phyloP scores from a whole-genome alignment of 768 basidiomycete species.

The Dendrothele bispora region DNA sequence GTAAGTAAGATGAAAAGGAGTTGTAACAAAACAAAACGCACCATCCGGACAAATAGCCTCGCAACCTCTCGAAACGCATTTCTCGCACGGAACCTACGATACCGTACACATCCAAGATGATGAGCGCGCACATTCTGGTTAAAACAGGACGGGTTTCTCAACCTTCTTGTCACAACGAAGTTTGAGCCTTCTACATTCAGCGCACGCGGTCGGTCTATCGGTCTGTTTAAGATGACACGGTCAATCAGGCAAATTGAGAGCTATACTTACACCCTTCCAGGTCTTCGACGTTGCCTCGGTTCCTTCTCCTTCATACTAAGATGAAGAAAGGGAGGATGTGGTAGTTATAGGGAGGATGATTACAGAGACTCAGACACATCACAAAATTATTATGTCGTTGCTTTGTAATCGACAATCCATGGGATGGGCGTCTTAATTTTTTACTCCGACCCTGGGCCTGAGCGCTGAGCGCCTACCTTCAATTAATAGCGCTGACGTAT shows the following conservation, averaged over 20 bases:
- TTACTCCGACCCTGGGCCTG: too few species aligned
- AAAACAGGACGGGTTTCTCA: too few species aligned
- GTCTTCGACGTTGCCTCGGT: conserved; percentile 36
- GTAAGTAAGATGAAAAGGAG: neutral
- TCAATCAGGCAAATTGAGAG: conserved; percentile 36
- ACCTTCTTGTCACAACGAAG: conserved; percentile 67
- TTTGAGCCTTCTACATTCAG: conserved; percentile 59
- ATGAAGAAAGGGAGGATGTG: too few species aligned
- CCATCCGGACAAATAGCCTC: conserved; percentile 78
- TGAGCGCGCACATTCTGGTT: conserved; percentile 17
- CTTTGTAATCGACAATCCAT: too few species aligned
- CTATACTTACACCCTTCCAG: conserved; percentile 46
- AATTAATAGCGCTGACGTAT: too few species aligned
- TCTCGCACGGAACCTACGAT: conserved; percentile 72
- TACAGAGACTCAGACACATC: too few species aligned
- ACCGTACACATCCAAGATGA: neutral
- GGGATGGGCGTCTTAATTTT: too few species aligned
- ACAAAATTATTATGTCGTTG: too few species aligned
- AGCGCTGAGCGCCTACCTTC: too few species aligned
- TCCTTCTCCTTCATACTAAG: conserved; percentile 12
- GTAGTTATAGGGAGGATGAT: too few species aligned
- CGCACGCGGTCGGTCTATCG: conserved; percentile 47
- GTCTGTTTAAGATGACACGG: conserved; percentile 13
- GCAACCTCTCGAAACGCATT: conserved; percentile 74
- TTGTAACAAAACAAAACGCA: conserved; percentile 23